These are phyloP conservation scores for Boletales sp. DNA, from an alignment of 768 basidiomycete species.

Conservation along the genomic window DNA sequence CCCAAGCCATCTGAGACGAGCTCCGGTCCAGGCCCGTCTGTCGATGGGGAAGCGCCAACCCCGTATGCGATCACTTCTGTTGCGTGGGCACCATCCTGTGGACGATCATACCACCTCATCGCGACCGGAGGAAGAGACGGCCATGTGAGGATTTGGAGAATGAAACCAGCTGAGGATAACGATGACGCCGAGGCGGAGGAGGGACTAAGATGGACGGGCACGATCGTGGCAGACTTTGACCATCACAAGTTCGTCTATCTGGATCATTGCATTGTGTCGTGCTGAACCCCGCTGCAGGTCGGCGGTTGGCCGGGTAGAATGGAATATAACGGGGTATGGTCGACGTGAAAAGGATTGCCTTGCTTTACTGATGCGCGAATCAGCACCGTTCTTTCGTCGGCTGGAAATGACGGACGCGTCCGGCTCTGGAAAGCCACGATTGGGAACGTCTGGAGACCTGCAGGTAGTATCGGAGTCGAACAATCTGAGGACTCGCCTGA, in stretches of 20 bases:
- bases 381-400: slow-evolving; percentile 79
- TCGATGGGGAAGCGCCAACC: slow-evolving; percentile 36
- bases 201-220: slow-evolving; percentile 62
- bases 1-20: slow-evolving; percentile 19
- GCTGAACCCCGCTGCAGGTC: slow-evolving; percentile 41
- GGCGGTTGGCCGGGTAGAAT: slow-evolving; percentile 82
- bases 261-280: background rate
- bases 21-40: slow-evolving; percentile 15
- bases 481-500: slow-evolving; percentile 54
- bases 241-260: slow-evolving; percentile 61
- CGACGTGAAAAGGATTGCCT: background rate
- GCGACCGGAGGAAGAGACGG: slow-evolving; percentile 90
- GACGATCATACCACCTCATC: slow-evolving; percentile 89
- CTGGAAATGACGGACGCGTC: slow-evolving; percentile 80
- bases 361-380: background rate
- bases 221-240: slow-evolving; percentile 81
- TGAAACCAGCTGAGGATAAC: slow-evolving; percentile 55
- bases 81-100: slow-evolving; percentile 92
- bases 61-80: slow-evolving; percentile 74
- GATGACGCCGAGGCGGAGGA: slow-evolving; percentile 42
- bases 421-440: slow-evolving; percentile 83
- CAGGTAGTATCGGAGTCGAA: slow-evolving; percentile 79
- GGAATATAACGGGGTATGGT: slow-evolving; percentile 83
- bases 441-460: slow-evolving; percentile 81
- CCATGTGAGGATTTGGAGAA: slow-evolving; percentile 84